A percentile compares a stretch with the other conserved stretches of the same genome.
Evolutionary conservation across 805 yeast species (phyloP).

Genomic region (Myxozyma kluyveri): DNA sequence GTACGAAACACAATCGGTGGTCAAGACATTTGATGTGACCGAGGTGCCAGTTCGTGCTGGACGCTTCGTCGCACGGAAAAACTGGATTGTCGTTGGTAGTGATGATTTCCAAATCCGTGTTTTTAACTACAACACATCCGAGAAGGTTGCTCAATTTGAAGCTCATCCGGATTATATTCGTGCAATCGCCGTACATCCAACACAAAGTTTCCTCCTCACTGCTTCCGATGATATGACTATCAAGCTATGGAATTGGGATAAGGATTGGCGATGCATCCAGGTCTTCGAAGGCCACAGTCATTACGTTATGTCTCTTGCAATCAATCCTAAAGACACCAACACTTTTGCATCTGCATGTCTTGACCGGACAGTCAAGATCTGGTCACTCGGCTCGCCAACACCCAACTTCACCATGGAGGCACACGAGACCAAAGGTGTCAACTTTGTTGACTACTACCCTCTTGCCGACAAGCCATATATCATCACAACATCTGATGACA

Average conservation of each 20-base stretch:
- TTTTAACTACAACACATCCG: conserved; percentile 92
- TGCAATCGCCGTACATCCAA: conserved; percentile 89
- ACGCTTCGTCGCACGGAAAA: conserved; percentile 89
- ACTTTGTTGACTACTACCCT: conserved; percentile 95
- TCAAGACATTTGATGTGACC: conserved; percentile 90
- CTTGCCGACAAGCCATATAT: conserved; percentile 95
- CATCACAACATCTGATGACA: conserved; percentile 93
- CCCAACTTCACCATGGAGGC: conserved; percentile 92
- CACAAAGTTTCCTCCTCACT: conserved; percentile 83
- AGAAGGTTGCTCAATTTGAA: conserved; percentile 90
- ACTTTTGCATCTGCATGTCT: conserved; percentile 97
- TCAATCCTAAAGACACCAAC: conserved; percentile 96
- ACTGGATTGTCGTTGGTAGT: conserved; percentile 94
- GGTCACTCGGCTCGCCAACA: conserved; percentile 84
- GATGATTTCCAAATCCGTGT: conserved; percentile 95
- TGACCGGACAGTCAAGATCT: conserved; percentile 93
- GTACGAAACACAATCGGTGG: conserved; percentile 70
- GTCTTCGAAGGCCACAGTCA: conserved; percentile 94
- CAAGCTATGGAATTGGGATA: conserved; percentile 97
- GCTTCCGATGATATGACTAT: conserved; percentile 89
- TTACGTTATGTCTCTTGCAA: conserved; percentile 88
- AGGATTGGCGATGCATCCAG: conserved; percentile 85
- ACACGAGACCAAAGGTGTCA: conserved; percentile 90
- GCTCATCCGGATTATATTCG: conserved; percentile 98
- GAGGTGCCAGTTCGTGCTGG: conserved; percentile 96